Conservation (phyloP, 805 yeast species). For the Yarrowia sp. region DNA sequence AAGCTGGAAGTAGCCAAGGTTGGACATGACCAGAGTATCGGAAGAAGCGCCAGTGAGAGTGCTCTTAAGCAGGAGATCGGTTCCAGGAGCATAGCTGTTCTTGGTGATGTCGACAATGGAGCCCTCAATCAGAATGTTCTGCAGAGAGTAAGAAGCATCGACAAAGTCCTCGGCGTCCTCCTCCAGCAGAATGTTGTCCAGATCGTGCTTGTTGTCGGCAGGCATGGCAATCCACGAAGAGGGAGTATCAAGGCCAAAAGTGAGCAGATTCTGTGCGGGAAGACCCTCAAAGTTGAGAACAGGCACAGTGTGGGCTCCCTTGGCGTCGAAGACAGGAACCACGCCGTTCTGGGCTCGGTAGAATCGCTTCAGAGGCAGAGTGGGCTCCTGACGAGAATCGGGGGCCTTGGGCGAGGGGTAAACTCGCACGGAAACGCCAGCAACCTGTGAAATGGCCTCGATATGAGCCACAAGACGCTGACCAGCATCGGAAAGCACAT, state of each 20-base stretch:
- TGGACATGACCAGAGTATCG: conserved; percentile 73
- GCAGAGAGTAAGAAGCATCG: conserved; percentile 50
- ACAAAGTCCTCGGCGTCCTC: conserved; percentile 40
- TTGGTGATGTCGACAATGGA: conserved; percentile 50
- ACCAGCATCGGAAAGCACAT: conserved; percentile 69
- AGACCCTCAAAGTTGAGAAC: conserved; percentile 45
- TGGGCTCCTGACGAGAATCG: conserved; percentile 33
- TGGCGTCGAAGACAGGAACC: conserved; percentile 35
- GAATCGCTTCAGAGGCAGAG: conserved; percentile 54
- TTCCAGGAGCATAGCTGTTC: conserved; percentile 43
- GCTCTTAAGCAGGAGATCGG: conserved; percentile 45
- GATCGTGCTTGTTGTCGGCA: conserved; percentile 52
- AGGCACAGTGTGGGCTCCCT: conserved; percentile 36
- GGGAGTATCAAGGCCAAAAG: conserved; percentile 59
- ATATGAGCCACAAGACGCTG: conserved; percentile 58
- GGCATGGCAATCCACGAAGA: conserved; percentile 65
- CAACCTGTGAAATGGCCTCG: conserved; percentile 43
- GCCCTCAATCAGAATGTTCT: conserved; percentile 66
- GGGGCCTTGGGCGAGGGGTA: conserved; percentile 55
- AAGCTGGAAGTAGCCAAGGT: conserved; percentile 81
- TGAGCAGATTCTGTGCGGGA: conserved; percentile 54
- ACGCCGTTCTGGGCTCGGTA: conserved; percentile 51
- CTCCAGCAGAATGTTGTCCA: conserved; percentile 59
- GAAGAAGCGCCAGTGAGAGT: conserved; percentile 29
- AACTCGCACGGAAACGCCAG: conserved; percentile 54